Evolutionary conservation across 2,329 filamentous ascomycete species (phyloP).

Genomic region (Apiospora arundinis): DNA sequence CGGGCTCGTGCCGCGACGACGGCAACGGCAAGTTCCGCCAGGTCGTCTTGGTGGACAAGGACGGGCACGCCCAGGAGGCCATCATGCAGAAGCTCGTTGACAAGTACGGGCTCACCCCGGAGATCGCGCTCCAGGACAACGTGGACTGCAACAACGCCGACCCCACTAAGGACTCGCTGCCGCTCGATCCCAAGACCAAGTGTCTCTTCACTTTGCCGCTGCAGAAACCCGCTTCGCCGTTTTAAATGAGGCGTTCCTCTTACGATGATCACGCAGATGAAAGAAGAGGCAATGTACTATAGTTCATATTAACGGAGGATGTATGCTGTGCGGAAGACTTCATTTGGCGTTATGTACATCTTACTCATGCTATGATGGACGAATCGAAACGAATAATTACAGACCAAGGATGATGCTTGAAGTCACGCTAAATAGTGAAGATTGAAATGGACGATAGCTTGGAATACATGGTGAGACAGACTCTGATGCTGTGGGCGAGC

Average conservation of each 20-base stretch:
- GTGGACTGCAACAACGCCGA: neutral
- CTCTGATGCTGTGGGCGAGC: neutral
- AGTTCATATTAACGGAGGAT: neutral
- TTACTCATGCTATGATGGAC: neutral
- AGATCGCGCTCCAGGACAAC: neutral
- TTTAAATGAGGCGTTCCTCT: neutral
- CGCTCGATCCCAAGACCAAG: slow-evolving; percentile 11
- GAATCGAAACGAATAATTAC: neutral
- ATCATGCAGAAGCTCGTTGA: slow-evolving; percentile 18
- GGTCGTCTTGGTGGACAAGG: slow-evolving; percentile 19
- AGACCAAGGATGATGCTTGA: neutral
- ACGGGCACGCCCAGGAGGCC: neutral
- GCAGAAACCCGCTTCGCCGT: neutral
- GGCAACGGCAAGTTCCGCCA: neutral
- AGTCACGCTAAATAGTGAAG: neutral
- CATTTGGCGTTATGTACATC: neutral
- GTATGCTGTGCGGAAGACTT: neutral
- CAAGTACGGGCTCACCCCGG: slow-evolving; percentile 9
- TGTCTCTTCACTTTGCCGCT: slow-evolving; percentile 13
- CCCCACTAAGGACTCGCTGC: neutral
- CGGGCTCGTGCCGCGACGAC: neutral
- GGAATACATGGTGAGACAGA: neutral
- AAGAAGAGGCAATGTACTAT: neutral
- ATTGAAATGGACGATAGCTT: neutral
- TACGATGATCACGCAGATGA: neutral